phyloP scores from a whole-genome alignment of 1,284 basidiomycete species.

The Cystobasidium slooffiae region DNA sequence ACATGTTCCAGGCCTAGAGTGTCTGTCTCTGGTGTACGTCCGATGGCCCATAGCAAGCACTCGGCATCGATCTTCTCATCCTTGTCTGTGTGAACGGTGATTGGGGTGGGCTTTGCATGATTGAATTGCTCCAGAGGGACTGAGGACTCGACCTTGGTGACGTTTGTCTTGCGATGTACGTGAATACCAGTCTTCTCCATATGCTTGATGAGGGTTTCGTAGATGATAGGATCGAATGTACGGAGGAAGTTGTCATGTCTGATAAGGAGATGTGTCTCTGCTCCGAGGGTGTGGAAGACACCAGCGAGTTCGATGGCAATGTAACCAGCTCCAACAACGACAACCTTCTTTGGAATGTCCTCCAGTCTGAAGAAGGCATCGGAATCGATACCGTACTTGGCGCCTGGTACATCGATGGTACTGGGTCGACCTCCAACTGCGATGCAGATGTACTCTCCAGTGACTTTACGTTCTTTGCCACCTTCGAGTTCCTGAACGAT shows the following conservation, averaged over 20 bases:
- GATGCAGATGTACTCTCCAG: conserved; percentile 74
- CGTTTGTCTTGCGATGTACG: conserved; percentile 77
- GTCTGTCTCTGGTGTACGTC: conserved; percentile 79
- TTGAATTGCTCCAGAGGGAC: conserved; percentile 59
- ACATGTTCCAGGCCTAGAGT: conserved; percentile 76
- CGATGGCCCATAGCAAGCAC: conserved; percentile 90
- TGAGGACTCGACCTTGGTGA: conserved; percentile 76
- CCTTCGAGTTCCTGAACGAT: conserved; percentile 64
- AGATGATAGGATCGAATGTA: conserved; percentile 86
- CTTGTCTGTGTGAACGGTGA: conserved; percentile 68
- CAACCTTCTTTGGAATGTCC: conserved; percentile 88
- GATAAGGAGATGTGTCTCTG: conserved; percentile 90
- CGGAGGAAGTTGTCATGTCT: conserved; percentile 86
- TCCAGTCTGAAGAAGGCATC: conserved; percentile 96
- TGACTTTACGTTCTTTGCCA: conserved; percentile 49
- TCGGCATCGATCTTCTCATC: conserved; percentile 85
- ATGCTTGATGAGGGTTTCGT: conserved; percentile 87
- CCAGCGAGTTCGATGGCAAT: conserved; percentile 80
- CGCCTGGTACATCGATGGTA: conserved; percentile 83
- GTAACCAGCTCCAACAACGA: conserved; percentile 94
- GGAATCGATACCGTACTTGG: conserved; percentile 84
- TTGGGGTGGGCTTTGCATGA: conserved; percentile 48
- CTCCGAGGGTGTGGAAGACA: conserved; percentile 60
- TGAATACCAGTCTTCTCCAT: conserved; percentile 91
- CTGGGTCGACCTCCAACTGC: conserved; percentile 86